Base-by-base conservation (phyloP, 2,329 filamentous ascomycete species). In the Exophiala dermatitidis region DNA sequence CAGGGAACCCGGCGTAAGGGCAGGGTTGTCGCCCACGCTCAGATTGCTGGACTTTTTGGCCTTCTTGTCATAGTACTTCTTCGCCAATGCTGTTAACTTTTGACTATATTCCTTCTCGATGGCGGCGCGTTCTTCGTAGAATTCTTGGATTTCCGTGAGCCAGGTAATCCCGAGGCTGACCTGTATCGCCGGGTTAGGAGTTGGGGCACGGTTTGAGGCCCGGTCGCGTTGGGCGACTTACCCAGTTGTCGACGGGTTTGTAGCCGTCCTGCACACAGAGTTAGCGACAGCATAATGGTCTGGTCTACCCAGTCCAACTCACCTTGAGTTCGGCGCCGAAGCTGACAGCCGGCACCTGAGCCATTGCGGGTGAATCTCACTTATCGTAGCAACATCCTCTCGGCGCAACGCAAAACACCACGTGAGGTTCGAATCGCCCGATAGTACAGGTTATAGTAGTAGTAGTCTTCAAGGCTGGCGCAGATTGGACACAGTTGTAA, bases 51-150 rank as follows among this genome's bases (percentile, higher is more conserved):
- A 85, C 74, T 93, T 96, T 72, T 85, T 90, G 44, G 88, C 83
- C 77, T 97, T 98, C 77, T 94, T 94, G 66, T 98, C 94, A 67
- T 89, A 93, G 75, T 96, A 97, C 70, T 93, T 96, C 76, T 93
- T 95, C 51, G 91, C 93, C 47, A 98, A 76, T 2, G 83, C 83
- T 63, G 82, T 86, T 60, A 98, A 82, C 72, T 91, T 97, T 60
- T 85, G 80, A 64, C 88, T 86, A 70, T 98, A 97, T 69, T 98
- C 94, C 73, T 95, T 96, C 74, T 98, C 93, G 69, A 98, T 95
- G 34, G 77, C 83, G 67, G 89, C 88, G 53, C 94, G 83, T 72
- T 98, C 93, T 60, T 93, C 88, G 76, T 97, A 98, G 76, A 97
- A 98, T 67, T 88, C 84, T 70, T 98, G 89, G 59, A 98, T 88